These are phyloP conservation scores for Tolypocladium endophyticum DNA, from an alignment of 2,329 filamentous ascomycete species.

Conservation along the genomic window DNA sequence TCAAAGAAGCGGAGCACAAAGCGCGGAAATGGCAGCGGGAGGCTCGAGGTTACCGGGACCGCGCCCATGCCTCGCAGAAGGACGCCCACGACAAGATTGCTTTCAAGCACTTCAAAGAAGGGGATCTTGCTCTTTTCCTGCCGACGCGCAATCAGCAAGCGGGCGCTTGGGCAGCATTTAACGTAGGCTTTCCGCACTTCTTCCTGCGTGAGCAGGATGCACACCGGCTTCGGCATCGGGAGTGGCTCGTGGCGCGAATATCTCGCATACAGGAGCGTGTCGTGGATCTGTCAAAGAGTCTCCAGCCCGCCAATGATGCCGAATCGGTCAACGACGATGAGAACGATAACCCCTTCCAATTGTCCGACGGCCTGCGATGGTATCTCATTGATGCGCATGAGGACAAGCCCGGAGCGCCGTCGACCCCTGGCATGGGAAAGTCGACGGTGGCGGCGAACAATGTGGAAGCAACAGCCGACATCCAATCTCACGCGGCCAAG, in stretches of 20 bases:
- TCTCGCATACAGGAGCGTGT: slow-evolving; percentile 84
- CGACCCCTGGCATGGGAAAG: slow-evolving; percentile 86
- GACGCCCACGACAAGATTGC: slow-evolving; percentile 95
- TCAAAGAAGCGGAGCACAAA: slow-evolving; percentile 88
- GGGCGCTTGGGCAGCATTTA: slow-evolving; percentile 96
- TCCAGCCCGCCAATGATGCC: slow-evolving; percentile 40
- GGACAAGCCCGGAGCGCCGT: slow-evolving; percentile 82
- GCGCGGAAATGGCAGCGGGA: slow-evolving; percentile 92
- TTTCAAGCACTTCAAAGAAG: slow-evolving; percentile 91
- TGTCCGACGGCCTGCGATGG: slow-evolving; percentile 92
- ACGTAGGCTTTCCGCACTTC: slow-evolving; percentile 93
- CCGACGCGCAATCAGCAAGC: slow-evolving; percentile 91
- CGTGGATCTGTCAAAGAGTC: slow-evolving; percentile 77
- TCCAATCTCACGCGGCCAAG: slow-evolving; percentile 38
- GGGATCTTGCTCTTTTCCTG: slow-evolving; percentile 85
- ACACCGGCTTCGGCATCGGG: slow-evolving; percentile 72
- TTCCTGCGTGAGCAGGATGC: slow-evolving; percentile 88
- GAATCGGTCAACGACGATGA: slow-evolving; percentile 53
- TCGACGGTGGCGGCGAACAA: slow-evolving; percentile 82
- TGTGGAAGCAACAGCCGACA: slow-evolving; percentile 74
- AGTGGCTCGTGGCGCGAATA: slow-evolving; percentile 96
- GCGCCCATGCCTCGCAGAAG: slow-evolving; percentile 67
- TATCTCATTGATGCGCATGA: slow-evolving; percentile 90
- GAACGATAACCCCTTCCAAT: slow-evolving; percentile 93
- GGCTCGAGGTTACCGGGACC: slow-evolving; percentile 75